A percentile compares a stretch with the other conserved stretches of the same genome.
Conservation (phyloP, 192 early-diverging fungal species). For the Linderina pennispora region DNA sequence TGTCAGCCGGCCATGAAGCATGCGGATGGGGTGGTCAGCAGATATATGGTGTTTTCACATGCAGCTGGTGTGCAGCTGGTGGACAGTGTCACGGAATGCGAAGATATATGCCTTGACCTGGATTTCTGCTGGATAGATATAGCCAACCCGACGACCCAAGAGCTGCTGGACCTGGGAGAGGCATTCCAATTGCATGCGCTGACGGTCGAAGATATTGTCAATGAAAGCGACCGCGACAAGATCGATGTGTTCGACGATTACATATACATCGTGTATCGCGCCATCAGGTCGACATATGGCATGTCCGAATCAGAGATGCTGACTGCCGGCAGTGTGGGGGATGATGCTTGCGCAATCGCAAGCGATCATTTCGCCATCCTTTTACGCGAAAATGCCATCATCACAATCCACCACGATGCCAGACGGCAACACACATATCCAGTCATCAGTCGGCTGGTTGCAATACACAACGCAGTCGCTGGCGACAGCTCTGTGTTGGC, state of each 20-base stretch:
- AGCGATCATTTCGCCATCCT: too few species aligned
- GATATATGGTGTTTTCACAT: too few species aligned
- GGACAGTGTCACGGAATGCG: slow-evolving; percentile 1
- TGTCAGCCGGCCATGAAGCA: too few species aligned
- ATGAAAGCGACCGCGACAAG: slow-evolving; percentile 88
- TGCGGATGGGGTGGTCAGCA: too few species aligned
- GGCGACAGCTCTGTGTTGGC: slow-evolving; percentile 9
- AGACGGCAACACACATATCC: slow-evolving; percentile 5
- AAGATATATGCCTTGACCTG: too few species aligned
- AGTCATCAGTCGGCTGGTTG: slow-evolving; percentile 24
- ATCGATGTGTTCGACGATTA: slow-evolving; percentile 63
- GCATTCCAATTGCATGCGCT: slow-evolving; percentile 71
- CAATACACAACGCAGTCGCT: slow-evolving; percentile 11
- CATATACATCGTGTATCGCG: slow-evolving; percentile 55
- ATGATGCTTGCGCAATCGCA: too few species aligned
- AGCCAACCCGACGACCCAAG: slow-evolving; percentile 44
- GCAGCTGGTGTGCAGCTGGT: slow-evolving; percentile 4
- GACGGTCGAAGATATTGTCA: slow-evolving; percentile 83
- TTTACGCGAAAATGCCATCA: slow-evolving; percentile 20
- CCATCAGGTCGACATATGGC: too few species aligned
- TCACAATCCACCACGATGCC: slow-evolving; percentile 24
- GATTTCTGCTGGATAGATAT: slow-evolving; percentile 79
- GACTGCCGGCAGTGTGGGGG: too few species aligned
- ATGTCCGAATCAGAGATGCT: too few species aligned
- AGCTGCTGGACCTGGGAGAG: slow-evolving; percentile 54